Evolutionary conservation across 345 rosid genomes (phyloP), one percentile per base, ranked within the genome.

Genomic region (Kandelia obovata): DNA sequence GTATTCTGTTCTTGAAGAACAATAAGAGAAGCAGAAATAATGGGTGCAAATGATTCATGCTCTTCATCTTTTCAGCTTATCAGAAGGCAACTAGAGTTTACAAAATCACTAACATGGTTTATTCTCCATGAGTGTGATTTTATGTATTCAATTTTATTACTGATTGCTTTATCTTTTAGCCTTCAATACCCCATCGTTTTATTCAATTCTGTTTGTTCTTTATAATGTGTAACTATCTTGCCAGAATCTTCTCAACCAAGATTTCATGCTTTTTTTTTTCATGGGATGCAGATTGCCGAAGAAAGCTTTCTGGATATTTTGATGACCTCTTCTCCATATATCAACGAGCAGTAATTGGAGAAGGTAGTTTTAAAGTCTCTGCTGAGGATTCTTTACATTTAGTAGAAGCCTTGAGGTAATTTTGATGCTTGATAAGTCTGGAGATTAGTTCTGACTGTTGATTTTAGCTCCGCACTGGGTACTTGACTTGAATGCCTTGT

Each of bases 391-490:
- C 97, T 5, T 74, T 92, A 79, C 87, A 90, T 78, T 80, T 96
- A 37, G 98, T 96, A 15, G 99, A 96, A 83, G 99, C 99, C 61
- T 86, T 96, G 66, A 87, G 97, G 97, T 95, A 80, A 19, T 34
- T 46, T 47, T 70, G 71, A 66, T 64, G 53, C 68, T 55, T 49
- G 28, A 23, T 21, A 25, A 52, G 34, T 66, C 15, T 28, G 55
- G 71, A 65, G 69, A 61, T 72, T 26, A 58, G 46, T 37, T 69
- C 60, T 51, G 34, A 68, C 21, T 62, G 56, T 63, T 67, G 73
- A 61, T 46, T 34, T 60, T 61, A 57, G 25, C 47, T 76, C 34
- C 47, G 46, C 49, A 58, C 60, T 31, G 61, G 49, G 57, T 57
- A 59, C 64, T 69, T 77, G 47, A 68, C 32, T 61, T 64, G 58